Base-by-base conservation (phyloP, 257 asterid genomes). In the Ilex asprella region DNA sequence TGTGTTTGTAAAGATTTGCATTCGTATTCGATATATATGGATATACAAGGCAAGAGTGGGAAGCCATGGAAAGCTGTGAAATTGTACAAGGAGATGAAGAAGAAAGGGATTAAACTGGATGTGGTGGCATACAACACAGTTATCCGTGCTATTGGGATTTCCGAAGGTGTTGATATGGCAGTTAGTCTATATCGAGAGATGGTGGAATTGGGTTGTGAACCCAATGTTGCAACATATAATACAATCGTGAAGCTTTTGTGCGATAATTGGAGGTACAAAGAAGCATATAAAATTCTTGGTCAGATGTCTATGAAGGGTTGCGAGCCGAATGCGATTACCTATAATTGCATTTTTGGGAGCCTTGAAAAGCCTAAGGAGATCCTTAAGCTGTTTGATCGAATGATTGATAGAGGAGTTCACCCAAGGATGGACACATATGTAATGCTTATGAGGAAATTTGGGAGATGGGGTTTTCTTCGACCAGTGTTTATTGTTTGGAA, bases 381-480 rank as follows among this genome's bases (percentile, higher is more conserved):
- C 73, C 71, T 88, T 8, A 75, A 57, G 62, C 44, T 84, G 79
- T 88, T 91, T 57, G 91, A 91, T 76, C 69, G 78, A 79, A 91
- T 91, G 98, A 56, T 74, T 27, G 93, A 76, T n/a, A 79, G 75
- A 16, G 95, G 97, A 14, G 67, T 89, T 60, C 81, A 61, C 6
- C 97, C 98, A 9, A 77, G 76, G 63, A 74, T 88, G 87, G 98
- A 88, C 39, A 91, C 98, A 0, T 88, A 79, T 76, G 97, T 91
- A 16, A 77, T 91, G 95, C 93, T 91, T 21, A 78, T 91, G 86
- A 88, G 93, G 76, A 91, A 91, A 82, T 91, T 88, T 70, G 97
- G 92, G 13, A 81, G 96, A 70, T 91, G 97, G 98, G 98, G 95
- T 64, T 88, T 91, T 70, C 95, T 88, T 51, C 75, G 97, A 68